A percentile compares a stretch with the other conserved stretches of the same genome.
Conservation (phyloP, 345 rosid species). For the Eucalyptus cloeziana region DNA sequence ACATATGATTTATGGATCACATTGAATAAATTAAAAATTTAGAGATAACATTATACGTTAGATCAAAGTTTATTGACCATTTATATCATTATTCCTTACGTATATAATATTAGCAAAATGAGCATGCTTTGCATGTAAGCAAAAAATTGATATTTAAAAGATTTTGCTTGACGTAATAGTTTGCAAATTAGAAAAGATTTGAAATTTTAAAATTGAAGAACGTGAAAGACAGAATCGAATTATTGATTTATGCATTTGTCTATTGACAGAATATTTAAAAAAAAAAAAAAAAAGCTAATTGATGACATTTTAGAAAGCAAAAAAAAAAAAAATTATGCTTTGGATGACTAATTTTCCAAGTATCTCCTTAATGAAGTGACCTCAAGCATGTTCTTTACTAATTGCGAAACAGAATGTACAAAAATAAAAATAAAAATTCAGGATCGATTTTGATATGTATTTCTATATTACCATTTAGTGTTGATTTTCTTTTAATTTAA, state of each 20-base stretch:
- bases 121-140: background rate
- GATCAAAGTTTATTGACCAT: background rate
- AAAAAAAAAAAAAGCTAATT: too few relatives aligned
- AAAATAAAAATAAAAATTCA: too few relatives aligned
- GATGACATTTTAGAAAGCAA: too few relatives aligned
- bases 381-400: too few relatives aligned
- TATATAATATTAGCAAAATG: background rate
- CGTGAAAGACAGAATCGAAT: background rate
- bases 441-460: too few relatives aligned
- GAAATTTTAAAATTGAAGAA: background rate
- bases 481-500: background rate
- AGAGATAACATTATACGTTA: accelerated
- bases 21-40: background rate
- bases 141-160: background rate
- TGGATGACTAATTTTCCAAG: too few relatives aligned
- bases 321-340: too few relatives aligned
- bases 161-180: background rate
- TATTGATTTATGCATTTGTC: background rate
- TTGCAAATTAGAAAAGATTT: too few relatives aligned
- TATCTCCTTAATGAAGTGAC: too few relatives aligned
- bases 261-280: too few relatives aligned
- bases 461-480: background rate
- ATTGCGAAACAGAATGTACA: too few relatives aligned
- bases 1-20: background rate
- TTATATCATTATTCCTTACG: background rate